Base-by-base conservation (phyloP, 176 grass and related monocot species). In the Hordeum marinum region DNA sequence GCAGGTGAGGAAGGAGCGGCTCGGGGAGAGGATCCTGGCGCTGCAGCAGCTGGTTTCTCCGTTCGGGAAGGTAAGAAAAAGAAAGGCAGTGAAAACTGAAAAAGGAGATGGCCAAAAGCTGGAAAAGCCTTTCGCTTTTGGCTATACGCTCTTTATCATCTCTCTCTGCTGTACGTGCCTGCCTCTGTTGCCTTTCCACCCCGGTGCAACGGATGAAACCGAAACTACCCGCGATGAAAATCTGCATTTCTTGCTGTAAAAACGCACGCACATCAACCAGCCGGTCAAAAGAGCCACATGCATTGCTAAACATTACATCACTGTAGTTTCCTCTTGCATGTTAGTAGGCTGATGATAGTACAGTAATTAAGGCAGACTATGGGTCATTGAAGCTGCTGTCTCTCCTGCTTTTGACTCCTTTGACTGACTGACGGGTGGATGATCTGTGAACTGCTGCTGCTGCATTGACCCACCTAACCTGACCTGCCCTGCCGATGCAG, bases 31-130 rank as follows among this genome's bases (percentile, higher is more conserved):
- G 91, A 95, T 95, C 76, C 54, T 92, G 60, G 93, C 93, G 52
- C 88, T 95, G 88, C 93, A 95, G 80, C 93, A 90, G 66, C 83
- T 95, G 71, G 93, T 95, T 36, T 95, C 93, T 81, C 93, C 93
- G 17, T 92, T 95, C 65, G 93, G 93, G 42, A 95, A 95, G 93
- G 93, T 95, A 71, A 85, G 5, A 15, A 4, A 17, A 24, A 50
- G 46, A 52, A 55, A 21, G 68, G 29, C 26, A 85, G 29, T 42
- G 43, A 9, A 9, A n/a, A n/a, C n/a, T n/a, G n/a, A n/a, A 72
- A 72, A 74, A 63, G 31, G 12, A 57, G 54, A 57, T 57, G 18
- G 25, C 20, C 14, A 20, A 72, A 72, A 42, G 29, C 31, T 52
- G 60, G 54, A 1, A 57, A 57, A 21, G 7, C 18, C 20, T 57